Evolutionary conservation across 306 rosid genomes (phyloP).

Genomic region (Pyrus pyrifolia): DNA sequence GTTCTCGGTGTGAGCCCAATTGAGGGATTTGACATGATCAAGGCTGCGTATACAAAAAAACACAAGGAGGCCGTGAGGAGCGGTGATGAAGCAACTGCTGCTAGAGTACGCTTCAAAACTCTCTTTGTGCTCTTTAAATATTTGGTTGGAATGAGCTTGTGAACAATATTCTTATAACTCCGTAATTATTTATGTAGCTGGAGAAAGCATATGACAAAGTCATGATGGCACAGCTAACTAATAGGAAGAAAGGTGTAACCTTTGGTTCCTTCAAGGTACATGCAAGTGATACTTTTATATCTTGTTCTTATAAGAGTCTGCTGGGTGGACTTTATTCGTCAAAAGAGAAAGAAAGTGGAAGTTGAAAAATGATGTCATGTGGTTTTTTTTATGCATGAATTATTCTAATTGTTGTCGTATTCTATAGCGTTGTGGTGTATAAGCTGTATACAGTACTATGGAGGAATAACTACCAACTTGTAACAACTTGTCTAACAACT

Average conservation of each 20-base stretch:
- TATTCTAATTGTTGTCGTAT: background rate
- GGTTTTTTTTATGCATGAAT: background rate
- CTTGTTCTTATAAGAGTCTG: background rate
- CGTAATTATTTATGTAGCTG: constrained; percentile 37
- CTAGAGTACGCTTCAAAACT: constrained; percentile 44
- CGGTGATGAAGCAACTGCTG: constrained; percentile 75
- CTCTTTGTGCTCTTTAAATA: background rate
- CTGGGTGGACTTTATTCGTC: background rate
- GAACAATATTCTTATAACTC: background rate
- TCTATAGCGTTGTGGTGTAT: background rate
- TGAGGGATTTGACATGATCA: constrained; percentile 68
- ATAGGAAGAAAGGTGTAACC: constrained; percentile 89
- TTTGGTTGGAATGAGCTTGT: background rate
- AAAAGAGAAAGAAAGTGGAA: background rate
- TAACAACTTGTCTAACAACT: background rate
- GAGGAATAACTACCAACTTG: background rate
- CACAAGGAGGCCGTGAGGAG: constrained; percentile 69
- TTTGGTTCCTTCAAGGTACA: constrained; percentile 83
- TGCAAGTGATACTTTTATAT: constrained; percentile 7
- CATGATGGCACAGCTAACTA: constrained; percentile 89
- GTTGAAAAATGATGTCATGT: background rate
- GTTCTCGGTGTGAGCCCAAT: constrained; percentile 83
- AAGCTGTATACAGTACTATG: background rate
- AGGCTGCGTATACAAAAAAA: constrained; percentile 53
- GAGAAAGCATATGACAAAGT: constrained; percentile 89